These are phyloP conservation scores for Linum tenue DNA, from an alignment of 345 rosid species.

Conservation along the genomic window DNA sequence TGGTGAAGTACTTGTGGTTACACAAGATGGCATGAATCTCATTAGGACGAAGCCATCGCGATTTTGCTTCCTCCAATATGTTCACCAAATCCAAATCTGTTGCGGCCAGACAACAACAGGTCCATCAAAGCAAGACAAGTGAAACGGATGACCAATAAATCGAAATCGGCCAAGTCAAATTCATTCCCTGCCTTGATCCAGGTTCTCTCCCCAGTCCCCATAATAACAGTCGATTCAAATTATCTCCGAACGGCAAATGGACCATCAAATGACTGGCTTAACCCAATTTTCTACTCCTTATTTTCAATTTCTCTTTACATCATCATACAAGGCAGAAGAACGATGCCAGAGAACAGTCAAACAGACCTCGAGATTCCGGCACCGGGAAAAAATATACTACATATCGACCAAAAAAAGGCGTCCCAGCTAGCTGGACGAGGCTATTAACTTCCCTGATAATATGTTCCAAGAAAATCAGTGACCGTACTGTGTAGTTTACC, in stretches of 20 bases:
- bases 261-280: neutral
- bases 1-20: constrained; percentile 57
- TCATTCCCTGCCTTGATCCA: neutral
- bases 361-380: neutral
- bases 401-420: neutral
- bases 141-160: neutral
- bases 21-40: constrained; percentile 82
- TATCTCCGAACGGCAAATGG: neutral
- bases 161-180: neutral
- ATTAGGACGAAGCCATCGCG: constrained; percentile 95
- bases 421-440: neutral
- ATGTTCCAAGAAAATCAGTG: neutral
- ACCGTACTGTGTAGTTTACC: constrained; percentile 29
- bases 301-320: neutral
- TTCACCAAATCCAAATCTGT: constrained; percentile 68
- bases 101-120: constrained; percentile 9
- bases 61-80: constrained; percentile 65
- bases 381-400: neutral
- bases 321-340: constrained; percentile 6
- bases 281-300: neutral
- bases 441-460: neutral
- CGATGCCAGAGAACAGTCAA: neutral
- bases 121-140: neutral
- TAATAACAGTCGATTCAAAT: neutral
- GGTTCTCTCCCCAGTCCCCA: neutral